Percentiles rank a stretch among this genome's conserved stretches.
phyloP scores from a whole-genome alignment of 2,329 filamentous ascomycete species.

The Chaetomiaceae sp. region DNA sequence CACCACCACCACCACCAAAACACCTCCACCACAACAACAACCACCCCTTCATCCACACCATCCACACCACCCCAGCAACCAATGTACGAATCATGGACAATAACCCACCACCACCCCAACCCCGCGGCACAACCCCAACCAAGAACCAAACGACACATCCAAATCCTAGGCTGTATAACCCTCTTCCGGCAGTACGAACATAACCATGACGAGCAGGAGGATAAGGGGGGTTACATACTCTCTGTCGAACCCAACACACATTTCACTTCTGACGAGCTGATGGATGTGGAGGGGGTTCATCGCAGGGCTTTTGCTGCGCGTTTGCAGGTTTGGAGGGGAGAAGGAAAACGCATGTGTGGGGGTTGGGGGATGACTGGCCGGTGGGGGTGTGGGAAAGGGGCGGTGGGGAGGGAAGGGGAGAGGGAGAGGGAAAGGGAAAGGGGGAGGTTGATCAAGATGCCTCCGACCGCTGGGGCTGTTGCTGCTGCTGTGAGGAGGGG shows the following conservation, averaged over 20 bases:
- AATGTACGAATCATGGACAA: constrained; percentile 17
- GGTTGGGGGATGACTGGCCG: no score
- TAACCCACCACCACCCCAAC: constrained; percentile 16
- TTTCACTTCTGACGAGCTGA: constrained; percentile 19
- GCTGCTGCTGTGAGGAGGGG: neutral
- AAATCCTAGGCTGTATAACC: constrained; percentile 6
- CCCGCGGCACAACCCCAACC: neutral
- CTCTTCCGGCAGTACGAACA: neutral
- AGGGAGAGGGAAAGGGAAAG: neutral
- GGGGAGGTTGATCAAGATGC: neutral
- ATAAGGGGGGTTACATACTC: constrained; percentile 20
- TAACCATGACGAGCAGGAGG: constrained; percentile 2
- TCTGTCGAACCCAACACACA: constrained; percentile 21
- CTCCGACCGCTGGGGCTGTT: neutral
- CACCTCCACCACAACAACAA: neutral
- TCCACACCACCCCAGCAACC: constrained; percentile 1
- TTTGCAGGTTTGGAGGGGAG: no score
- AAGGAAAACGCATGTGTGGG: no score
- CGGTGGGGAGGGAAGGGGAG: neutral
- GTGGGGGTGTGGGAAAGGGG: no score
- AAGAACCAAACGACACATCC: neutral
- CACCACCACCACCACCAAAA: no score
- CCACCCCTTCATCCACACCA: no score
- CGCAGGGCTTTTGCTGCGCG: no score
- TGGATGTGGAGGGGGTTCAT: neutral